phyloP scores from a whole-genome alignment of 257 asterid species.

The Leptodermis oblonga region DNA sequence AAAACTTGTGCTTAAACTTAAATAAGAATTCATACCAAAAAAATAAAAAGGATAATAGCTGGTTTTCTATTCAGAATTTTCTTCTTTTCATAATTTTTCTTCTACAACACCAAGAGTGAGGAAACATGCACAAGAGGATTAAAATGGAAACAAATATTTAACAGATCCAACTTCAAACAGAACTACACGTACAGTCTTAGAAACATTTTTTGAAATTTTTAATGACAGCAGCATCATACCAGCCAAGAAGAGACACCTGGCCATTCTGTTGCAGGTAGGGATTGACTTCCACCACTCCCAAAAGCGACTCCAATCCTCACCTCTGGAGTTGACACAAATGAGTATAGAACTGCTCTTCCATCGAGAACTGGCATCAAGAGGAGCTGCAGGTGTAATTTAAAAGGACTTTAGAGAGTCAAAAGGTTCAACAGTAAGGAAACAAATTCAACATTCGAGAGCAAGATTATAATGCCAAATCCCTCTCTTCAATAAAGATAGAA shows the following conservation, averaged over 20 bases:
- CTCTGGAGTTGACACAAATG: constrained; percentile 83
- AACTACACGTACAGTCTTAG: neutral
- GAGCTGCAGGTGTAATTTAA: constrained; percentile 49
- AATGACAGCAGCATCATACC: constrained; percentile 38
- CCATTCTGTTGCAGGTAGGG: constrained; percentile 93
- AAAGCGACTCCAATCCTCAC: constrained; percentile 91
- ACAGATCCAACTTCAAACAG: neutral
- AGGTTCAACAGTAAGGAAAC: neutral
- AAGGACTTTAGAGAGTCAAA: neutral
- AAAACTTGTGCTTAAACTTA: neutral
- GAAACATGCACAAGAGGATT: neutral
- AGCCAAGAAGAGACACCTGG: constrained; percentile 99
- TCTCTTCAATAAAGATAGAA: neutral
- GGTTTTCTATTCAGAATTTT: neutral
- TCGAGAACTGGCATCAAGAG: constrained; percentile 79
- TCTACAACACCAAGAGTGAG: neutral
- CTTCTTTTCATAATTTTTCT: neutral
- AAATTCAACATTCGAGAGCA: neutral
- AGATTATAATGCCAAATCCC: neutral
- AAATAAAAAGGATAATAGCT: neutral
- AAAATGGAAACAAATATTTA: neutral
- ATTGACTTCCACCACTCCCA: constrained; percentile 96
- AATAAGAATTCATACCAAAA: neutral
- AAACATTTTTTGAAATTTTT: neutral
- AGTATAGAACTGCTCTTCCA: constrained; percentile 78